phyloP scores from a whole-genome alignment of 805 yeast species.

The Sporopachydermia quercuum region DNA sequence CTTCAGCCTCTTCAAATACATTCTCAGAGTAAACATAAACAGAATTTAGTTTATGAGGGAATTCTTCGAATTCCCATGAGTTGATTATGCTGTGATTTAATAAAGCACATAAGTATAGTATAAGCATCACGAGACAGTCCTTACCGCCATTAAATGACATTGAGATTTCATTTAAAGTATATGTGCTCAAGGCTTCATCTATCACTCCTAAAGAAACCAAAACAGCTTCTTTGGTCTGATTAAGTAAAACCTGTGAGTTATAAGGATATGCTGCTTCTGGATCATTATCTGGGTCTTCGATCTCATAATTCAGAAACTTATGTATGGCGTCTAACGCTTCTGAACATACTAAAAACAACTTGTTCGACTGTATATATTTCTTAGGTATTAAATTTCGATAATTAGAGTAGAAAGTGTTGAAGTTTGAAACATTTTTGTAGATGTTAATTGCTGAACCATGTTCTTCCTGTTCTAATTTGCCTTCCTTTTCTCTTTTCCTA shows the following conservation, averaged over 20 bases:
- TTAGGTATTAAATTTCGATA: not conserved
- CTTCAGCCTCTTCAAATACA: slow-evolving; percentile 56
- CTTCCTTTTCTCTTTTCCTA: too few relatives aligned
- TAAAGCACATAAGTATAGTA: slow-evolving; percentile 50
- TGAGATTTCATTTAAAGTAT: slow-evolving; percentile 37
- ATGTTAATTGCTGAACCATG: not conserved
- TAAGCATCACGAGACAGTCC: slow-evolving; percentile 83
- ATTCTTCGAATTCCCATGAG: slow-evolving; percentile 7
- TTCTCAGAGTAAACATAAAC: slow-evolving; percentile 66
- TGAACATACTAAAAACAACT: not conserved
- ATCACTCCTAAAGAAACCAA: slow-evolving; percentile 11
- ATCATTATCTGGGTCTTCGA: not conserved
- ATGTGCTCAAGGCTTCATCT: slow-evolving; percentile 11
- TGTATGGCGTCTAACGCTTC: not conserved
- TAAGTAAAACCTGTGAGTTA: not conserved
- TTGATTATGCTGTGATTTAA: slow-evolving; percentile 12
- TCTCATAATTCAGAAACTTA: not conserved
- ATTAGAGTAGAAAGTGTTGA: not conserved
- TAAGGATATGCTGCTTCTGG: not conserved
- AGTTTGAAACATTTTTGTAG: not conserved
- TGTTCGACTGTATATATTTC: not conserved
- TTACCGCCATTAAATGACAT: slow-evolving; percentile 93
- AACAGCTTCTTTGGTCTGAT: slow-evolving; percentile 15
- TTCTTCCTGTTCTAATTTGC: too few relatives aligned
- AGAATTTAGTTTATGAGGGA: slow-evolving; percentile 12